phyloP scores from a whole-genome alignment of 2,329 filamentous ascomycete genomes.

The Plenodomus lindquistii region DNA sequence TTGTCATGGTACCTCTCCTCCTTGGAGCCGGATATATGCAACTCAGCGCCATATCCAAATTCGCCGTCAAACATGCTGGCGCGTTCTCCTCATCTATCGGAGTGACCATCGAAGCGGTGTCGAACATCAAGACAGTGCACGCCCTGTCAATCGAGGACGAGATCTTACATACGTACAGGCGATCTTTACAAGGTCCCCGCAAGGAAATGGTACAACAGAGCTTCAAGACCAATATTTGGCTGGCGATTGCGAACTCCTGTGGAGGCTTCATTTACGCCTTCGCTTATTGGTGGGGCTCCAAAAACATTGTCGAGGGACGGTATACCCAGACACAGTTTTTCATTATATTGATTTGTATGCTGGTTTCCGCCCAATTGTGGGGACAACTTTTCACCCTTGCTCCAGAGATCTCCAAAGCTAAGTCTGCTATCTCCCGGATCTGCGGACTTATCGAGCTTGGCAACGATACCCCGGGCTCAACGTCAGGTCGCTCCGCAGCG shows the following conservation, averaged over 20 bases:
- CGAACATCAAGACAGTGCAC: constrained; percentile 57
- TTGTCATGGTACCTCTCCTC: constrained; percentile 70
- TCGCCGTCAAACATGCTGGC: constrained; percentile 59
- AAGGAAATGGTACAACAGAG: constrained; percentile 56
- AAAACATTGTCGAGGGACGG: constrained; percentile 67
- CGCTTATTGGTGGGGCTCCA: constrained; percentile 80
- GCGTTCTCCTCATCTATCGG: constrained; percentile 57
- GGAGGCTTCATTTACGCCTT: constrained; percentile 73
- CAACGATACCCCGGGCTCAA: constrained; percentile 12
- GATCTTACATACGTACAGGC: constrained; percentile 50
- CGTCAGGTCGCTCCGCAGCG: constrained; percentile 87
- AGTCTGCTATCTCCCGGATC: constrained; percentile 73
- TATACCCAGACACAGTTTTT: constrained; percentile 73
- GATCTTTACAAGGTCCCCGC: constrained; percentile 52
- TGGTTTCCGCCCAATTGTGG: constrained; percentile 74
- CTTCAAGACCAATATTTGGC: constrained; percentile 60
- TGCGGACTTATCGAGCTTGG: constrained; percentile 61
- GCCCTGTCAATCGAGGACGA: constrained; percentile 57
- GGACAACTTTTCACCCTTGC: constrained; percentile 76
- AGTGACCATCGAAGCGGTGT: constrained; percentile 57
- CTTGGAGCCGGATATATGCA: constrained; percentile 72
- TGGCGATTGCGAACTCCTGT: constrained; percentile 63
- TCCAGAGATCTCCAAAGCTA: constrained; percentile 72
- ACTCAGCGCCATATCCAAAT: constrained; percentile 62
- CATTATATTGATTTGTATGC: constrained; percentile 71